A percentile compares a stretch with the other conserved stretches of the same genome.
phyloP scores from a whole-genome alignment of 2,329 filamentous ascomycete species.

The Botrytis pseudocinerea region DNA sequence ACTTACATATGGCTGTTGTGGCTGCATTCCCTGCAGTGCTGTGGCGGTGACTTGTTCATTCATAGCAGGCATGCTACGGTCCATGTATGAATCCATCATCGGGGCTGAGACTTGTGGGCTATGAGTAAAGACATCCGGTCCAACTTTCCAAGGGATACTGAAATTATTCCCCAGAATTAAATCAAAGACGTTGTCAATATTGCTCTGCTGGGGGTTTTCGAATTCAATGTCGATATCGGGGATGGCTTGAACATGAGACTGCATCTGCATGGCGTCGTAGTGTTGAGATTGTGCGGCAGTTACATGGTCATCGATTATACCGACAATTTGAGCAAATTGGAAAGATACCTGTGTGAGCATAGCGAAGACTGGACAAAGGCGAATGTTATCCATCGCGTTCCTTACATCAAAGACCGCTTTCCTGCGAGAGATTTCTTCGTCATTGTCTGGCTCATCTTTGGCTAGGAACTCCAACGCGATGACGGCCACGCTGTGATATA shows the following conservation, averaged over 20 bases:
- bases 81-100: neutral
- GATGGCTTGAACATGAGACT: conserved; percentile 4
- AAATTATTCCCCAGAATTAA: neutral
- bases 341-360: conserved; percentile 37
- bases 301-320: conserved; percentile 33
- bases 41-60: neutral
- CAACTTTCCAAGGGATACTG: conserved; percentile 6
- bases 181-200: conserved; percentile 10
- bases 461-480: conserved; percentile 39
- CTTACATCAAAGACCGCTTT: conserved; percentile 37
- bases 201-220: neutral
- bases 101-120: neutral
- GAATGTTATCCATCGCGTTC: conserved; percentile 32
- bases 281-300: conserved; percentile 1
- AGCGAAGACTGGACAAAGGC: conserved; percentile 37
- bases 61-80: neutral
- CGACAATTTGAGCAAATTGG: conserved; percentile 40
- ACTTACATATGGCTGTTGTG: conserved; percentile 1
- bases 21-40: neutral
- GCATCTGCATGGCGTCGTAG: neutral
- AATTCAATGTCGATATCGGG: conserved; percentile 9
- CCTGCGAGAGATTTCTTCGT: conserved; percentile 35
- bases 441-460: conserved; percentile 34
- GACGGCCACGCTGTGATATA: conserved; percentile 38
- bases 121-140: neutral